Conservation (phyloP, 2,329 filamentous ascomycete species). For the Pestalotiopsis sp. region DNA sequence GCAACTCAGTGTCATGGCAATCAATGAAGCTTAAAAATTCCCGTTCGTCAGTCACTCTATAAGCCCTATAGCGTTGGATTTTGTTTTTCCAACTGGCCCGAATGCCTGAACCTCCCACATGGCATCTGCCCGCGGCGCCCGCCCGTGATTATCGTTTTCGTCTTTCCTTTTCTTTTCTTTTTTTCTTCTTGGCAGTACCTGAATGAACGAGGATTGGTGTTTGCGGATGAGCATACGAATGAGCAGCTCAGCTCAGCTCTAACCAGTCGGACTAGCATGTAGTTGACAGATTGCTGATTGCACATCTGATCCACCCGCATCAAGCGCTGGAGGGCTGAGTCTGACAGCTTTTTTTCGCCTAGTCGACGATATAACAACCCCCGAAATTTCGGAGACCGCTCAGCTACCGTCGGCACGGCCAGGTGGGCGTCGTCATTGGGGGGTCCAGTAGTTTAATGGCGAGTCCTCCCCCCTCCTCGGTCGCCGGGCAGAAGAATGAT, state of each 20-base stretch:
- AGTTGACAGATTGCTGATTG: not conserved
- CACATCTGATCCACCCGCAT: conserved; percentile 8
- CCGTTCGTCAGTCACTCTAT: not conserved
- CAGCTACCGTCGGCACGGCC: not conserved
- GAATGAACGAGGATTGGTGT: not conserved
- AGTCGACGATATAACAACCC: not conserved
- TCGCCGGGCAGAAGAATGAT: not conserved
- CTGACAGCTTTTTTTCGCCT: not conserved
- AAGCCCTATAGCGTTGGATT: not conserved
- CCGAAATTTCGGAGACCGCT: not conserved
- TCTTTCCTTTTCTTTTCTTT: not conserved
- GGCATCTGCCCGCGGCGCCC: no score
- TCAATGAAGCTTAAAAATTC: not conserved
- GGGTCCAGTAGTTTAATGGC: not conserved
- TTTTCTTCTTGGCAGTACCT: not conserved
- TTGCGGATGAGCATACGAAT: no score
- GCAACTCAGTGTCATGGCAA: not conserved
- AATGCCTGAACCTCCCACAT: no score
- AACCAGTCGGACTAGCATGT: not conserved
- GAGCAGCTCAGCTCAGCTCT: no score
- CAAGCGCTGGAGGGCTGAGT: not conserved
- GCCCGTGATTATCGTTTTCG: no score
- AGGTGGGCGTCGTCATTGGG: conserved; percentile 15
- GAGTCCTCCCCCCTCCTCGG: not conserved
- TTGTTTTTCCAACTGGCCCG: not conserved